Base-by-base conservation (phyloP, 441 rosid species). In the Theobroma grandiflorum region DNA sequence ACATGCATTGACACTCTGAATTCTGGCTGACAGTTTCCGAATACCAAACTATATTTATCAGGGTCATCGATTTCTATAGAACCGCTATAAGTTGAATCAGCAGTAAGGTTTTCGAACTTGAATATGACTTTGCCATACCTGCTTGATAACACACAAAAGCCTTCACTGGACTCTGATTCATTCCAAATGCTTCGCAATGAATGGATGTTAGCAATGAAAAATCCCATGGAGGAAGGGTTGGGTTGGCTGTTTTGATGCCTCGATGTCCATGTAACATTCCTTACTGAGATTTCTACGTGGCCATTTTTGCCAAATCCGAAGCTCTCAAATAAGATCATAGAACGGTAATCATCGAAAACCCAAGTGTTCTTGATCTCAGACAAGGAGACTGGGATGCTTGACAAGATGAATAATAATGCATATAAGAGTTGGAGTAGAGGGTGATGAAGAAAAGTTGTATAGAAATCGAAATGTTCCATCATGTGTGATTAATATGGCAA, bases 11-110 rank as follows among this genome's bases (percentile, higher is more conserved):
- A 88, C n/a, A 90, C 86, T 37, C 79, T 67, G 65, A 83, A 81
- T 43, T 90, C 87, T 4, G 89, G 84, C 57, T 82, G 88, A 68
- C 95, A 91, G 66, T 89, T 91, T 15, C 81, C 91, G 8, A 91
- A 89, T 11, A 86, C 81, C 74, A 91, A 66, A 64, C 72, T 83
- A 52, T 91, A 89, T 49, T 85, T 85, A 9, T 87, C 87, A 0
- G 91, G 87, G 3, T 77, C 81, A 3, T 69, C 70, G 3, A 88
- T 65, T 0, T 55, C 47, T 47, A 82, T 14, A 0, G 86, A 84
- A n/a, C 89, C 86, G 14, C 35, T 76, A 58, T 61, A 81, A 37
- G 85, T 77, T 7, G 84, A 83, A 72, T 80, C 82, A 16, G 68
- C n/a, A 6, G 78, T 2, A 5, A 86, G 84, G 33, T 74, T 72